Evolutionary conservation across 768 basidiomycete species (phyloP).

Genomic region (Aureoboletus auriporus): DNA sequence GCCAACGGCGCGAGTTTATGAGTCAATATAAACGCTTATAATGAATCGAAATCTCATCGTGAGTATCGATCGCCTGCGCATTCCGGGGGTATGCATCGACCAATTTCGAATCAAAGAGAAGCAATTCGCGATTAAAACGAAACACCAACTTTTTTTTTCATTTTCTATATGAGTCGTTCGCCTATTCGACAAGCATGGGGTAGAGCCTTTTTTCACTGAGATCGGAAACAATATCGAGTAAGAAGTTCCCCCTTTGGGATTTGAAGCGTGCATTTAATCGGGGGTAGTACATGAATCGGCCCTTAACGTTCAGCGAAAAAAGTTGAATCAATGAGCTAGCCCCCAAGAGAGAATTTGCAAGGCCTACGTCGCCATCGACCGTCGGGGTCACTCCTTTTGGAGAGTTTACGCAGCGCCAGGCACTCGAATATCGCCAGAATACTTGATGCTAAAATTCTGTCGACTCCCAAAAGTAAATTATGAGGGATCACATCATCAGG

Average conservation of each 20-base stretch:
- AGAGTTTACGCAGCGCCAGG: no score
- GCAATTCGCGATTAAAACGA: no score
- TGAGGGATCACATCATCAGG: background rate
- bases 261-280: no score
- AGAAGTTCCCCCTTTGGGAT: background rate
- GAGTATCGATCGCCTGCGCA: conserved; percentile 1
- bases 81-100: background rate
- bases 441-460: background rate
- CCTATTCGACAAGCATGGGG: background rate
- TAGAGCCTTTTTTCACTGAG: background rate
- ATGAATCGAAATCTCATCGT: background rate
- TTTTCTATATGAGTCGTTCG: background rate
- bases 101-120: background rate
- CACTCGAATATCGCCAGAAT: background rate
- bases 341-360: background rate
- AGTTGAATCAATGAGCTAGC: background rate
- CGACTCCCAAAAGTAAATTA: background rate
- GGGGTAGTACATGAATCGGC: conserved; percentile 1
- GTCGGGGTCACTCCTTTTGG: no score
- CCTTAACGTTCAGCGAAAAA: background rate
- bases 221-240: background rate
- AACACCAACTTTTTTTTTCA: background rate
- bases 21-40: background rate
- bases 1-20: background rate
- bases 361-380: background rate